Percentiles rank a stretch among this genome's conserved stretches.
Evolutionary conservation across 2,329 filamentous ascomycete species (phyloP).

Genomic region (Apiospora phragmitis): DNA sequence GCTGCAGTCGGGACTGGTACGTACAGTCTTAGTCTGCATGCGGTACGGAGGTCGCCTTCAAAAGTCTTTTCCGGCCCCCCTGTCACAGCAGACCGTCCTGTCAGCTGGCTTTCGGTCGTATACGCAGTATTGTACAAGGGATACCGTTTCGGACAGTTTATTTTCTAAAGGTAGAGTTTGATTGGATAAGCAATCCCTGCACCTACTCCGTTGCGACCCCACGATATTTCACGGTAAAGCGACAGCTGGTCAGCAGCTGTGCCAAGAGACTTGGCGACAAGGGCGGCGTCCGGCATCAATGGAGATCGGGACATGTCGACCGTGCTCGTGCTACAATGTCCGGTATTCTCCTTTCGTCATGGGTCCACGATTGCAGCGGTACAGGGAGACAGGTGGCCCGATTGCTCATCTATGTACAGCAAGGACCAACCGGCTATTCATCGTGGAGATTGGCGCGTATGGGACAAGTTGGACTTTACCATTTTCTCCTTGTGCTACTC

Average conservation of each 20-base stretch:
- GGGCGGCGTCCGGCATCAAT: neutral
- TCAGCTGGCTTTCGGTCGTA: too few relatives aligned
- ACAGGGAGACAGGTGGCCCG: neutral
- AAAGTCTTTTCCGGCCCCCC: too few relatives aligned
- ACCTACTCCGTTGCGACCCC: too few relatives aligned
- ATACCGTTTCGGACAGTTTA: too few relatives aligned
- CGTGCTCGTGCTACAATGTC: constrained; percentile 6
- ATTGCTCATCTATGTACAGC: neutral
- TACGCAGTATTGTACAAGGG: too few relatives aligned
- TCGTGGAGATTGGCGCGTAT: neutral
- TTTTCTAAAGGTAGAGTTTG: too few relatives aligned
- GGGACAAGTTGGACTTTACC: neutral
- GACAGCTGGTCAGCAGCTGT: too few relatives aligned
- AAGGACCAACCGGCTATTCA: neutral
- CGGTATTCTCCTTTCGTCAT: constrained; percentile 3
- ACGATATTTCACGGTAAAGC: too few relatives aligned
- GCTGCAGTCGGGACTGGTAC: neutral
- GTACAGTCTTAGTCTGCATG: neutral
- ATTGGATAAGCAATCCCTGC: too few relatives aligned
- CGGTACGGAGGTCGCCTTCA: too few relatives aligned
- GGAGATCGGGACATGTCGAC: neutral
- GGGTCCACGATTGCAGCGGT: neutral
- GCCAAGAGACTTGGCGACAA: too few relatives aligned
- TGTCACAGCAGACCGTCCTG: too few relatives aligned
- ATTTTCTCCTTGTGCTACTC: neutral